These are phyloP conservation scores for Gracilaria domingensis DNA, from an alignment of 23 red algal genomes.

Conservation along the genomic window DNA sequence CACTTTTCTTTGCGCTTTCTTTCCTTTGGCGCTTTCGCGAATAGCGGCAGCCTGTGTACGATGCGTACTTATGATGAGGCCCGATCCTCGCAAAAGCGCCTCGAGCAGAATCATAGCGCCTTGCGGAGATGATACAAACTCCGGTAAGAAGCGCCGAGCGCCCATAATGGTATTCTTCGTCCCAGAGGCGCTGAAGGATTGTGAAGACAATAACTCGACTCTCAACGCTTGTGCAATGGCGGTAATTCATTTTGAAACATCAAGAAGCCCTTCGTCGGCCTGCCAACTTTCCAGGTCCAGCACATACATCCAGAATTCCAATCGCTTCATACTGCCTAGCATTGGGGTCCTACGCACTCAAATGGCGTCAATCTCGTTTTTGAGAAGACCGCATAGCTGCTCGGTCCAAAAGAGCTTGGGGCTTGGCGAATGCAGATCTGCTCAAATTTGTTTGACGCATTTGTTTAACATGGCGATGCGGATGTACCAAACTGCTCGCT, in stretches of 20 bases:
- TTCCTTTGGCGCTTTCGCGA: conserved; percentile 10
- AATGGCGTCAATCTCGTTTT: conserved; percentile 56
- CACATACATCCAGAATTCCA: conserved; percentile 67
- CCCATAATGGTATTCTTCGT: conserved; percentile 38
- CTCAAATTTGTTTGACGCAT: conserved; percentile 59
- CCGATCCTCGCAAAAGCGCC: conserved; percentile 22
- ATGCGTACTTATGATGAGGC: conserved; percentile 5
- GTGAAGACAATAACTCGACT: conserved; percentile 13
- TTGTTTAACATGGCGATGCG: conserved; percentile 80
- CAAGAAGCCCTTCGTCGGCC: too few relatives aligned
- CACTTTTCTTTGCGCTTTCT: background rate
- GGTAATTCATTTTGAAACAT: conserved; percentile 43
- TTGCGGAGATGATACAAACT: conserved; percentile 35
- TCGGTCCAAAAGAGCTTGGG: conserved; percentile 52
- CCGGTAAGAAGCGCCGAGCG: conserved; percentile 50
- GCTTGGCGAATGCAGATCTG: conserved; percentile 44
- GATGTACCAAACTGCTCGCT: too few relatives aligned
- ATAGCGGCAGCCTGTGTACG: background rate
- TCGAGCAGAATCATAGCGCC: conserved; percentile 22
- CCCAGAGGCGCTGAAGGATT: conserved; percentile 35
- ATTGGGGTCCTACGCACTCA: conserved; percentile 23
- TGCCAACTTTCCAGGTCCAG: conserved; percentile 66
- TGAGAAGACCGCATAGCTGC: too few relatives aligned
- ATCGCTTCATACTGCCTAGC: conserved; percentile 43
- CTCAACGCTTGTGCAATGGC: conserved; percentile 38